Evolutionary conservation across 495 filamentous ascomycete species (phyloP).

Genomic region (Venustampulla echinocandica): DNA sequence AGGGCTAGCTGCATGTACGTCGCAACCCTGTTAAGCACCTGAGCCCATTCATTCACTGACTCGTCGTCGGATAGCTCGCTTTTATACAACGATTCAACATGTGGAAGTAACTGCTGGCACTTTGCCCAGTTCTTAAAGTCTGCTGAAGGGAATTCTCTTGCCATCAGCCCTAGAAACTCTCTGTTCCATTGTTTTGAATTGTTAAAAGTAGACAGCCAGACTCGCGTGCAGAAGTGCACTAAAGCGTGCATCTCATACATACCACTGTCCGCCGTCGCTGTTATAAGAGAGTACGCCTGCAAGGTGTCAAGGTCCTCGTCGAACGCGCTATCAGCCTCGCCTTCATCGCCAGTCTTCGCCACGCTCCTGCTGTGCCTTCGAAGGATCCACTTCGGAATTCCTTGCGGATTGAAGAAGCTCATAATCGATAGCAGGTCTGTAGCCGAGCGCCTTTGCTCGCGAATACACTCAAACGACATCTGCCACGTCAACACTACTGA

Average conservation of each 20-base stretch:
- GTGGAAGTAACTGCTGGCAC: conserved; percentile 31
- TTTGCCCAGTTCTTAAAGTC: conserved; percentile 26
- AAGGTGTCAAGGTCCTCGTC: conserved; percentile 30
- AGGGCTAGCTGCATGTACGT: conserved; percentile 15
- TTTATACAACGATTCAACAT: conserved; percentile 26
- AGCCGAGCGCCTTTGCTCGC: conserved; percentile 22
- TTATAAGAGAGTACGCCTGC: conserved; percentile 33
- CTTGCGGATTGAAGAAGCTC: conserved; percentile 33
- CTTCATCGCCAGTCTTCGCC: no score
- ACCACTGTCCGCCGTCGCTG: conserved; percentile 9
- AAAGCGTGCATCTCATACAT: conserved; percentile 35
- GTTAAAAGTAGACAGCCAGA: conserved; percentile 29
- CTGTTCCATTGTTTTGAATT: conserved; percentile 21
- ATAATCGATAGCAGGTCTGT: conserved; percentile 35
- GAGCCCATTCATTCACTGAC: not conserved
- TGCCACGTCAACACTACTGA: conserved; percentile 37
- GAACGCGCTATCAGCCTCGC: no score
- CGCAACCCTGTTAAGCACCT: conserved; percentile 6
- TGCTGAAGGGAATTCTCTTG: conserved; percentile 27
- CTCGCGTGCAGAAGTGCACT: conserved; percentile 35
- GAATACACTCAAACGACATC: conserved; percentile 41
- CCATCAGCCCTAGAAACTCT: conserved; percentile 25
- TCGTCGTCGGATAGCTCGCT: not conserved
- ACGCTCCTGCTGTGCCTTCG: conserved; percentile 24
- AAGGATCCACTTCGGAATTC: conserved; percentile 31